phyloP scores from a whole-genome alignment of 75 land plant species.

The Pseudotsuga menziesii region DNA sequence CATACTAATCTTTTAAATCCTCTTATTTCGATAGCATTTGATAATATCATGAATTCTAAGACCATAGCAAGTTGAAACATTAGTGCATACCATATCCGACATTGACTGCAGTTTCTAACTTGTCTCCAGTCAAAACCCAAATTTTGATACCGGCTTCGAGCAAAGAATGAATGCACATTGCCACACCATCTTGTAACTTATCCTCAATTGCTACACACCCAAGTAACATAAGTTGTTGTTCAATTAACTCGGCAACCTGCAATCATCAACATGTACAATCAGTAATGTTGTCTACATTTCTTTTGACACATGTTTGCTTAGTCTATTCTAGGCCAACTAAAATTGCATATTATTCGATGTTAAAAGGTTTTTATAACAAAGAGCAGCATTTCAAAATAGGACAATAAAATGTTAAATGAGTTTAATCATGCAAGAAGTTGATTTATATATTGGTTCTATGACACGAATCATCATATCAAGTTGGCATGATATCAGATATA shows the following conservation, averaged over 20 bases:
- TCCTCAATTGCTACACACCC: slow-evolving; percentile 57
- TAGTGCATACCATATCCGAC: slow-evolving; percentile 32
- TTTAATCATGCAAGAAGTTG: not conserved
- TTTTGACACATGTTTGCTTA: not conserved
- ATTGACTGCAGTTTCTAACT: slow-evolving; percentile 42
- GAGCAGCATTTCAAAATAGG: not conserved
- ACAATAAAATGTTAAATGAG: not conserved
- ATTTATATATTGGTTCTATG: not conserved
- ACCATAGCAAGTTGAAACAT: not conserved
- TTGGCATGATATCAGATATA: not conserved
- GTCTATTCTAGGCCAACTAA: not conserved
- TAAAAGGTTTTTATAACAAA: not conserved
- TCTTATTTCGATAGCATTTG: not conserved
- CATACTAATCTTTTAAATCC: not conserved
- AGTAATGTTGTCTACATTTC: not conserved
- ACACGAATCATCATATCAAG: not conserved
- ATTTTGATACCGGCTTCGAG: slow-evolving; percentile 48
- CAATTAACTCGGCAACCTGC: slow-evolving; percentile 53
- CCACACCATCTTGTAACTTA: slow-evolving; percentile 54
- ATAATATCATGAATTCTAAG: not conserved
- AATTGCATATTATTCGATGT: not conserved
- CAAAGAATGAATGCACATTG: slow-evolving; percentile 42
- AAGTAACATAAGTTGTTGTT: slow-evolving; percentile 40
- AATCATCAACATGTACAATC: slow-evolving; percentile 18
- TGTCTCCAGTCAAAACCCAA: slow-evolving; percentile 50